Base-by-base conservation (phyloP, 2,329 filamentous ascomycete genomes). In the Nannizzia gypsea region DNA sequence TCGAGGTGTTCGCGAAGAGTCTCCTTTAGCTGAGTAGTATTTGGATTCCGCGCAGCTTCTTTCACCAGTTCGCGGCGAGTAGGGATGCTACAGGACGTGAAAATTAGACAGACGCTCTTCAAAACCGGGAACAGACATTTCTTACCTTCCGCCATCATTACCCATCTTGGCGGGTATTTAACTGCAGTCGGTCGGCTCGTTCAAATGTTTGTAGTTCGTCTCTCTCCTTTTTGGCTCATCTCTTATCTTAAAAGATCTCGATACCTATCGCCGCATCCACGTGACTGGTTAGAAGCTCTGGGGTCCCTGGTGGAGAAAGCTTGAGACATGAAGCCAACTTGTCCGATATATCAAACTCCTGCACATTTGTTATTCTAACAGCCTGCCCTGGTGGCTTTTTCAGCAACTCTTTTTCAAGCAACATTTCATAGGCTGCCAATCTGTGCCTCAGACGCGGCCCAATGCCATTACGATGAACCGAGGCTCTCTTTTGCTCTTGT, bases 51-150 rank as follows among this genome's bases (percentile, higher is more conserved):
- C 46, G 91, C 90, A 28, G 91, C 90, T 73, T 92, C 87, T 75
- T 95, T 95, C 72, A 99, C 93, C 52, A 99, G 88, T 74, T 99
- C 95, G 69, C 90, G 88, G 34, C 95, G 89, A 64, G 88, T 97
- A 3, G 93, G 93, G 66, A 99, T 99, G 66, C 89, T 84, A 64
- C 20, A 55, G 9, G 31, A 11, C 31, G 13, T 36, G n/a, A 46
- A 11, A 34, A 20, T 63, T 59, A 60, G 63, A 40, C n/a, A 52
- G 11, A 24, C 11, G 9, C 48, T 55, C 50, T 57, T 15, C 60
- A 57, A 34, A 36, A 26, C 38, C 31, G 5, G 31, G 28, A 40
- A 17, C 26, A 31, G 26, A 26, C 40, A 58, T 15, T 24, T 65
- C 71, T 70, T 66, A 80, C 79, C 79, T 92, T 71, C 93, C 93